A percentile compares a stretch with the other conserved stretches of the same genome.
These are phyloP conservation scores for Cinchona pubescens DNA, from an alignment of 257 asterid genomes.

Conservation along the genomic window DNA sequence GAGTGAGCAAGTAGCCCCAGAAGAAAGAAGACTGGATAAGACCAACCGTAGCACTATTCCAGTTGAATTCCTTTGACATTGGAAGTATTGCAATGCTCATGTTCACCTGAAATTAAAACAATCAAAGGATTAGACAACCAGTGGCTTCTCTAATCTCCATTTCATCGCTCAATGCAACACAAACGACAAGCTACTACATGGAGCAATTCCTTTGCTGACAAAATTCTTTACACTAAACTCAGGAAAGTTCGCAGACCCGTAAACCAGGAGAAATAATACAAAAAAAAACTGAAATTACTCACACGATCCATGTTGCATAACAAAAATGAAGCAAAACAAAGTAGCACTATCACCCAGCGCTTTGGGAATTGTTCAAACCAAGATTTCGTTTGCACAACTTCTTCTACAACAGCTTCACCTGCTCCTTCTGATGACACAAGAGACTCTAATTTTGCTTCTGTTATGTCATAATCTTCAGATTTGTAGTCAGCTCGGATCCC, in stretches of 20 bases:
- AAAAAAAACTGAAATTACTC: conserved; percentile 27
- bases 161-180: background rate
- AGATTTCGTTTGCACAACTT: conserved; percentile 43
- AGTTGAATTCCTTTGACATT: conserved; percentile 94
- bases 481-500: conserved; percentile 70
- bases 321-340: conserved; percentile 85
- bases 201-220: background rate
- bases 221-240: background rate
- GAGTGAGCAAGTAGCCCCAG: conserved; percentile 99
- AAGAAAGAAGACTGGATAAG: conserved; percentile 95
- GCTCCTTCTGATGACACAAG: conserved; percentile 51
- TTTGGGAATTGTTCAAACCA: conserved; percentile 84
- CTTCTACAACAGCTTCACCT: conserved; percentile 49
- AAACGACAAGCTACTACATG: background rate
- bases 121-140: background rate
- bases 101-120: conserved; percentile 62
- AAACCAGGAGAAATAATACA: background rate
- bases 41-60: conserved; percentile 98
- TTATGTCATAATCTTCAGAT: conserved; percentile 71
- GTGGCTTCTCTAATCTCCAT: background rate
- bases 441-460: conserved; percentile 47
- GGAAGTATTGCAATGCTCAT: conserved; percentile 99
- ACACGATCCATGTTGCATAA: conserved; percentile 99
- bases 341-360: conserved; percentile 92
- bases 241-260: background rate